Evolutionary conservation across 78 protist genomes (phyloP), one percentile per base, ranked within the genome.

Genomic region (Chrysochromulina tobinii): DNA sequence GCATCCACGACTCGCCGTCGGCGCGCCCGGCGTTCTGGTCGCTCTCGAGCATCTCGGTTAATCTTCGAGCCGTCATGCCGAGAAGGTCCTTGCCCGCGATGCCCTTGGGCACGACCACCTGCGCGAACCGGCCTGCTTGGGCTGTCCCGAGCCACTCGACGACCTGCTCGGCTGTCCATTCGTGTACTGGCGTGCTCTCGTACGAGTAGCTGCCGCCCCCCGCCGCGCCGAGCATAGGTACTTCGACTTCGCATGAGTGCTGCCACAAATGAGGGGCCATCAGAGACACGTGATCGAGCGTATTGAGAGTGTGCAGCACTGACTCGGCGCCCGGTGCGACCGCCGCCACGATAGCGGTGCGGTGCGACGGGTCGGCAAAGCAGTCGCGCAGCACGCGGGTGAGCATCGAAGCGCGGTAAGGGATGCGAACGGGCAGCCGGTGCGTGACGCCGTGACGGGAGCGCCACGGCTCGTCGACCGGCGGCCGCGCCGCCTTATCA

Each of bases 341-440:
- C 20, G 79, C 79, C 20, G 79, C 79, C 3, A 69, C 11, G 21
- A 69, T 0, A 3, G 54, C 50, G 54, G 79, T 69, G 21, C 50
- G 79, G 79, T 69, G 79, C 79, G 51, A 11, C 79, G 50, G 20
- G 55, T 69, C 79, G 21, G 5, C 79, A 53, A 69, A 69, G 79
- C 79, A 69, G 53, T 38, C 53, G 53, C 54, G 79, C 17, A 69
- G 79, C 79, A 69, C 79, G 79, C 79, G 79, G 8, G 79, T 69
- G 21, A 69, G 79, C 54, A 6, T 25, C 7, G 79, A 69, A 11
- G 79, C 48, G 53, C 79, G 79, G 53, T 20, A 69, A 7, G 79
- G 79, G 54, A 69, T 25, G 54, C 53, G 79, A 7, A 59, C 64
- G 23, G 7, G 64, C 12, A 59, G 12, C 7, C 23, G 64, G 64